Evolutionary conservation across 108 stramenopile genomes (phyloP), one percentile per base, ranked within the genome.

Genomic region (Skeletonema grethae): DNA sequence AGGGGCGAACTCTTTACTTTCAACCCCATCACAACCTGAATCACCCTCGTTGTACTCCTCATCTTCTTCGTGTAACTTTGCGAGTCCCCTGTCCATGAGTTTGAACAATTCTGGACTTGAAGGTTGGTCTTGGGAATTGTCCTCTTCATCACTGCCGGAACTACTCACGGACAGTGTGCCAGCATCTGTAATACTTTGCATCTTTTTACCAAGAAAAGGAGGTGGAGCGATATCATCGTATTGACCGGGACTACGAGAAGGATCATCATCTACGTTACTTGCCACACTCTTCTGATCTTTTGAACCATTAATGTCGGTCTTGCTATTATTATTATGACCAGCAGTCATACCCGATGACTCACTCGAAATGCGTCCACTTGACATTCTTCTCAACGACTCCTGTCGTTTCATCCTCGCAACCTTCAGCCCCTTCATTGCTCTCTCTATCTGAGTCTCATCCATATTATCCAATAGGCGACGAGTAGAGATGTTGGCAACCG

Each of bases 391-490:
- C 7, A 36, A 20, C 24, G 43, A 18, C 11, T 16, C 56, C 35
- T 53, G 8, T 9, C 67, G 11, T 24, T 20, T 56, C 24, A 31
- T 0, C 41, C 56, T 68, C 0, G 57, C 36, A 35, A 36, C 55
- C 67, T 56, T 35, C 32, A 68, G 38, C 8, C 30, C 67, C 13
- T 56, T 20, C 20, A 35, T 56, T 6, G 67, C 67, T 31, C 39
- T 57, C 9, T 68, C 32, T 22, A 68, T 24, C 32, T 68, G 67
- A 0, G 9, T 31, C 12, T 68, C 55, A 20, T 68, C 67, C 56
- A 68, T 68, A 22, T 20, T n/a, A 12, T 68, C 67, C 15, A 68
- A 16, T 1, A 68, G 30, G 2, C 56, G 53, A 11, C 53, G 35
- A 13, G 67, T 68, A 8, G 53, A 36, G 34, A 34, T n/a, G 22